Evolutionary conservation across 768 basidiomycete genomes (phyloP).

Genomic region (Phlebiopsis gigantea): DNA sequence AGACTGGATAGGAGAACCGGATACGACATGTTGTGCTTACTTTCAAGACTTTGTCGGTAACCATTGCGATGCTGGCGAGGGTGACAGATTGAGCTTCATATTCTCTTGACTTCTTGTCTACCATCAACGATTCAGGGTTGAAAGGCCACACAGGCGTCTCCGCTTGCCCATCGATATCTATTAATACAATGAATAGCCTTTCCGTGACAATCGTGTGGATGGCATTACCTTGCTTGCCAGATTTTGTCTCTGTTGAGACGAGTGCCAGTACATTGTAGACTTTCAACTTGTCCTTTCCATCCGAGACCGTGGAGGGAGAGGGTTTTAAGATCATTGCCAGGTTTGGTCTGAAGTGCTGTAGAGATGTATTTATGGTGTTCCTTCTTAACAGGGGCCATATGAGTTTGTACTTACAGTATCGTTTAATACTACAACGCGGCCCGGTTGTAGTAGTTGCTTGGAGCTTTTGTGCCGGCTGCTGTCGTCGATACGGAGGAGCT

Average conservation of each 20-base stretch:
- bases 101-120: conserved; percentile 37
- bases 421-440: conserved; percentile 79
- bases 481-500: conserved; percentile 55
- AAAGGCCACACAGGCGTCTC: conserved; percentile 81
- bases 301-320: conserved; percentile 37
- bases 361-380: no score
- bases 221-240: conserved; percentile 42
- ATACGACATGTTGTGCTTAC: not conserved
- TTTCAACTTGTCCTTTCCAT: conserved; percentile 42
- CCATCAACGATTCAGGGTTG: conserved; percentile 37
- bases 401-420: conserved; percentile 79
- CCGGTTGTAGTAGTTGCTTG: conserved; percentile 56
- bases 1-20: not conserved
- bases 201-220: not conserved
- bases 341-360: conserved; percentile 75
- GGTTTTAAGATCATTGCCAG: conserved; percentile 67
- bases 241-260: conserved; percentile 59
- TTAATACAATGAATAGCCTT: not conserved
- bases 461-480: conserved; percentile 49
- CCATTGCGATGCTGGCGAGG: conserved; percentile 67
- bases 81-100: conserved; percentile 69
- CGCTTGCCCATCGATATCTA: conserved; percentile 53
- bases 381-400: no score
- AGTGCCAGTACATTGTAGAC: conserved; percentile 69
- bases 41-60: conserved; percentile 54